A percentile compares a stretch with the other conserved stretches of the same genome.
These are phyloP conservation scores for Cylindricascospora bacillispora DNA, from an alignment of 1,139 yeast species.

Conservation along the genomic window DNA sequence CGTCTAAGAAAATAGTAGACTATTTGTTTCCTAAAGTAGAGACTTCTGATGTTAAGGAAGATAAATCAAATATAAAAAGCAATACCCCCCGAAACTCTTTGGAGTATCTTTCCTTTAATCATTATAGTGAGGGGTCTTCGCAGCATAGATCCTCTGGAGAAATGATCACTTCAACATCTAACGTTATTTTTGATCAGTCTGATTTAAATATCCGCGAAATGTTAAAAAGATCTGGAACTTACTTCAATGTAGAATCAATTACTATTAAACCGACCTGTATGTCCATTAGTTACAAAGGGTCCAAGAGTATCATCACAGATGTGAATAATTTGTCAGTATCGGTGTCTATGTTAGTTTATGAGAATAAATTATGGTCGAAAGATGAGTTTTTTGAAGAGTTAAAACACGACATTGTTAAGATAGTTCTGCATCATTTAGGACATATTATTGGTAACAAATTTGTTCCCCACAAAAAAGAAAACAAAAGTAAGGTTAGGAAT, in stretches of 20 bases:
- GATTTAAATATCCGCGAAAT: conserved; percentile 37
- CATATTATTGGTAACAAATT: conserved; percentile 70
- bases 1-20: conserved; percentile 48
- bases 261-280: conserved; percentile 41
- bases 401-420: conserved; percentile 54
- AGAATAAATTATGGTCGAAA: conserved; percentile 65
- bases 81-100: conserved; percentile 1
- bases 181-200: not conserved
- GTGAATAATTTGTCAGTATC: conserved; percentile 54
- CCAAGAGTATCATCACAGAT: conserved; percentile 55
- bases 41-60: conserved; percentile 4
- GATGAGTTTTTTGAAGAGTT: conserved; percentile 56
- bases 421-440: conserved; percentile 65
- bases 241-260: conserved; percentile 50
- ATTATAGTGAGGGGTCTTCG: not conserved
- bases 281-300: conserved; percentile 65
- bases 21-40: conserved; percentile 51
- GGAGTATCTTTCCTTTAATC: not conserved
- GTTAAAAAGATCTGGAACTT: conserved; percentile 54
- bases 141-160: conserved; percentile 4
- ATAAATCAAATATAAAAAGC: conserved; percentile 3
- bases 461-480: conserved; percentile 32
- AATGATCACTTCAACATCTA: not conserved
- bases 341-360: conserved; percentile 53
- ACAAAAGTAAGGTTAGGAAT: conserved; percentile 6